A percentile compares a stretch with the other conserved stretches of the same genome.
Evolutionary conservation across 768 basidiomycete species (phyloP).

Genomic region (Tricholomella constricta): DNA sequence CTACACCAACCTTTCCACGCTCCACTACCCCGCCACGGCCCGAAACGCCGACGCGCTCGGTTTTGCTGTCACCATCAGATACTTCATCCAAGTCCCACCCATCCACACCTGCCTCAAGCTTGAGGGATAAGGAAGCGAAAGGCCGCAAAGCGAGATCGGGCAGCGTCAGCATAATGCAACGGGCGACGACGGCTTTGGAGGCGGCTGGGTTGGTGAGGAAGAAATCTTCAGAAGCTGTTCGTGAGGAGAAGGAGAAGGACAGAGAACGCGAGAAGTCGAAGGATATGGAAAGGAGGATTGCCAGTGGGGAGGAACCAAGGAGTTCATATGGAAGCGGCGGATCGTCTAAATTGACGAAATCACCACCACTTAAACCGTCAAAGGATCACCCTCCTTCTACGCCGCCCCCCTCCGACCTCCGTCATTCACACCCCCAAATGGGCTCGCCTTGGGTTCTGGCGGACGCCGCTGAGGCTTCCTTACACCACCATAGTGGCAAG

Average conservation of each 20-base stretch:
- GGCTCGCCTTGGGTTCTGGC: conserved; percentile 80
- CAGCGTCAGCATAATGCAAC: conserved; percentile 95
- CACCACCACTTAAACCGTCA: conserved; percentile 59
- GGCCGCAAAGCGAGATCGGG: conserved; percentile 76
- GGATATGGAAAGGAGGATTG: conserved; percentile 43
- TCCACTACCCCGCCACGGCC: conserved; percentile 58
- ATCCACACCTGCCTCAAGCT: conserved; percentile 65
- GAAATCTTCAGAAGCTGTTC: conserved; percentile 75
- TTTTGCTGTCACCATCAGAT: conserved; percentile 60
- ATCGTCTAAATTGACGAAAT: conserved; percentile 68
- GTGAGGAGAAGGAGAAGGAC: conserved; percentile 59
- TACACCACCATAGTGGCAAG: conserved; percentile 24
- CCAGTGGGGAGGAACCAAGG: conserved; percentile 57
- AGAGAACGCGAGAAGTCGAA: conserved; percentile 45
- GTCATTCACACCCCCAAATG: conserved; percentile 39
- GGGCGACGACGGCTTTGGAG: conserved; percentile 88
- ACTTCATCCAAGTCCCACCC: conserved; percentile 63
- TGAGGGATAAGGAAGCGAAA: conserved; percentile 61
- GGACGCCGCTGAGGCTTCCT: conserved; percentile 41
- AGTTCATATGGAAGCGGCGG: conserved; percentile 61
- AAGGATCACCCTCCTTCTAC: conserved; percentile 53
- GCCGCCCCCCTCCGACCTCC: conserved; percentile 47
- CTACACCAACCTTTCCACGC: conserved; percentile 66
- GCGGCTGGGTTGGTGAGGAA: conserved; percentile 84
- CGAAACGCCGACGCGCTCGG: conserved; percentile 46